A percentile compares a stretch with the other conserved stretches of the same genome.
phyloP scores from a whole-genome alignment of 495 filamentous ascomycete species.

The Tuber indicum region DNA sequence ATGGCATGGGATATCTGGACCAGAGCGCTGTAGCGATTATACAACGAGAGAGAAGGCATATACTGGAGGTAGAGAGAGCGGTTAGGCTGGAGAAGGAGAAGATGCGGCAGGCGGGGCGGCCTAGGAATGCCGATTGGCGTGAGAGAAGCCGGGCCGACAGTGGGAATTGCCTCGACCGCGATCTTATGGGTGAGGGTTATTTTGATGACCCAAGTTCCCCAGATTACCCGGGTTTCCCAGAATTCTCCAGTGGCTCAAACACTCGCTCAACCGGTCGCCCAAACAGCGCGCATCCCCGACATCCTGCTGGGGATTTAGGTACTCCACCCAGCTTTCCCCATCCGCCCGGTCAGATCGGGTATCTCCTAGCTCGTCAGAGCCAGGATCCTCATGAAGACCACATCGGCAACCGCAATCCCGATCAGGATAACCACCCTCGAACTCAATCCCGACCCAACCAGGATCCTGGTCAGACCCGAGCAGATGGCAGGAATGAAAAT shows the following conservation, averaged over 20 bases:
- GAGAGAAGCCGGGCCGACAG: too few species aligned
- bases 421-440: neutral
- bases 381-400: neutral
- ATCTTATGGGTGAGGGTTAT: neutral
- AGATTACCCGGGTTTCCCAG: neutral
- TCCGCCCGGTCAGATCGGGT: neutral
- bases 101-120: neutral
- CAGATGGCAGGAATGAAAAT: neutral
- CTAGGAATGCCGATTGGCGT: neutral
- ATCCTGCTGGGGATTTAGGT: neutral
- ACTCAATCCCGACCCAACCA: neutral
- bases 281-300: neutral
- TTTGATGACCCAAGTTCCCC: neutral
- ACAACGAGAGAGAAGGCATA: neutral
- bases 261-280: neutral
- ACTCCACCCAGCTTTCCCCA: neutral
- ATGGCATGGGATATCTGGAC: neutral
- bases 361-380: neutral
- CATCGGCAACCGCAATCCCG: neutral
- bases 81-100: neutral
- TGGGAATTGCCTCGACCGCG: neutral
- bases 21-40: neutral
- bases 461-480: neutral
- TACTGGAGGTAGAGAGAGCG: neutral
- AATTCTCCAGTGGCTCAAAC: neutral